These are phyloP conservation scores for Paracamarosporium sp. DNA, from an alignment of 2,329 filamentous ascomycete genomes.

Conservation along the genomic window DNA sequence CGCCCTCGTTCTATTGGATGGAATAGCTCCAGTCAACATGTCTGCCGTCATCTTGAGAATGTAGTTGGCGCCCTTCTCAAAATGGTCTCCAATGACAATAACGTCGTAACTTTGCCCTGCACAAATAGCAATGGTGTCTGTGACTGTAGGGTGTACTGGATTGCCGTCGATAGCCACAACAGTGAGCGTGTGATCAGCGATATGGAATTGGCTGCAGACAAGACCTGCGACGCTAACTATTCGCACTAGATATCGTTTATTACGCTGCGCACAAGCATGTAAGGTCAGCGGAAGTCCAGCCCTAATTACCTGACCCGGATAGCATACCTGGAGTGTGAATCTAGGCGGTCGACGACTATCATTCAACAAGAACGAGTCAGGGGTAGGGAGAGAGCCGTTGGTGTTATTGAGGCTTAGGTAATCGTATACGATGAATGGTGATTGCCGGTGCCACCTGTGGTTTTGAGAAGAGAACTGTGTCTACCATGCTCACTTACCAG, in stretches of 20 bases:
- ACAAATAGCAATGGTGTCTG: slow-evolving; percentile 44
- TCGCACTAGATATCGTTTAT: slow-evolving; percentile 75
- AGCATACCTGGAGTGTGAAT: slow-evolving; percentile 42
- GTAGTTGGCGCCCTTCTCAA: slow-evolving; percentile 64
- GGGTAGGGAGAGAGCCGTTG: slow-evolving; percentile 68
- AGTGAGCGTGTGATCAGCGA: slow-evolving; percentile 11
- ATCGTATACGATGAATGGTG: slow-evolving; percentile 54
- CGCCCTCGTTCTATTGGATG: slow-evolving; percentile 15
- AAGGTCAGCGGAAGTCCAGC: neutral
- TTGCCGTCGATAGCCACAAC: slow-evolving; percentile 27
- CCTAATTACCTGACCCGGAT: neutral
- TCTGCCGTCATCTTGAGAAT: slow-evolving; percentile 57
- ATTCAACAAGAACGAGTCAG: slow-evolving; percentile 73
- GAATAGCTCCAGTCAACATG: slow-evolving; percentile 54
- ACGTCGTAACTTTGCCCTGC: slow-evolving; percentile 45
- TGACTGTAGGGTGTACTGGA: slow-evolving; percentile 44
- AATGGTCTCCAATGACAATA: slow-evolving; percentile 24
- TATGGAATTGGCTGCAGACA: slow-evolving; percentile 51
- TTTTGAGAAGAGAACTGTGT: neutral
- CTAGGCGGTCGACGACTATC: slow-evolving; percentile 66
- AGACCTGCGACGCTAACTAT: slow-evolving; percentile 76
- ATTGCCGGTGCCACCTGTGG: slow-evolving; percentile 64
- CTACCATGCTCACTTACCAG: slow-evolving; percentile 60
- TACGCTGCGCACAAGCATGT: slow-evolving; percentile 55
- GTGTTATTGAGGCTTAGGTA: slow-evolving; percentile 55